Conservation (phyloP, 2,329 filamentous ascomycete genomes). For the Sarocladiaceae sp. region DNA sequence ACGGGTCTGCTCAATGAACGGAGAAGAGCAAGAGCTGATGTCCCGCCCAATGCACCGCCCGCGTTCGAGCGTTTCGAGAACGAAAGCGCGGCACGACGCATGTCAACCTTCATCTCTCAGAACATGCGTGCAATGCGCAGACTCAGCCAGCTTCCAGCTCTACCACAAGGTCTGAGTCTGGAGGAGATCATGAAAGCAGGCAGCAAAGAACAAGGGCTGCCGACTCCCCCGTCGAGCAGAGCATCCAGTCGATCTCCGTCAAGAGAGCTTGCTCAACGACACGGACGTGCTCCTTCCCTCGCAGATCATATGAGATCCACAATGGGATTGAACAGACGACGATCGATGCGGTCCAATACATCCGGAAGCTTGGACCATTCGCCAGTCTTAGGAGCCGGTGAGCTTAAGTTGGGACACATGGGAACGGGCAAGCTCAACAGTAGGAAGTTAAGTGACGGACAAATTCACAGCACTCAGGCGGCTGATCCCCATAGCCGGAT, state of each 20-base stretch:
- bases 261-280: background rate
- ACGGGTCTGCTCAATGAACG: constrained; percentile 4
- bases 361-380: background rate
- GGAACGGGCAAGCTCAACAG: background rate
- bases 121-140: constrained; percentile 10
- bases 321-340: constrained; percentile 3
- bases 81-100: constrained; percentile 5
- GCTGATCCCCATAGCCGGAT: background rate
- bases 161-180: background rate
- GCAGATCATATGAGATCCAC: background rate
- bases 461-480: background rate
- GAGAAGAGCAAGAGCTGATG: background rate
- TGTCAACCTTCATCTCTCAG: constrained; percentile 7
- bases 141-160: constrained; percentile 1
- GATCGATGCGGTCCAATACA: background rate
- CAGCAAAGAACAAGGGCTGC: background rate
- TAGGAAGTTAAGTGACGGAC: background rate
- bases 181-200: constrained; percentile 3
- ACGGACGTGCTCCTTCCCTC: background rate
- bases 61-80: constrained; percentile 10
- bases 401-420: background rate
- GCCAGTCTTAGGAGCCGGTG: background rate
- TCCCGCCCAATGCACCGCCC: background rate
- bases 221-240: constrained; percentile 9
- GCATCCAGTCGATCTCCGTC: constrained; percentile 5